phyloP scores from a whole-genome alignment of 2,329 filamentous ascomycete species.

The Cordyceps fumosorosea region DNA sequence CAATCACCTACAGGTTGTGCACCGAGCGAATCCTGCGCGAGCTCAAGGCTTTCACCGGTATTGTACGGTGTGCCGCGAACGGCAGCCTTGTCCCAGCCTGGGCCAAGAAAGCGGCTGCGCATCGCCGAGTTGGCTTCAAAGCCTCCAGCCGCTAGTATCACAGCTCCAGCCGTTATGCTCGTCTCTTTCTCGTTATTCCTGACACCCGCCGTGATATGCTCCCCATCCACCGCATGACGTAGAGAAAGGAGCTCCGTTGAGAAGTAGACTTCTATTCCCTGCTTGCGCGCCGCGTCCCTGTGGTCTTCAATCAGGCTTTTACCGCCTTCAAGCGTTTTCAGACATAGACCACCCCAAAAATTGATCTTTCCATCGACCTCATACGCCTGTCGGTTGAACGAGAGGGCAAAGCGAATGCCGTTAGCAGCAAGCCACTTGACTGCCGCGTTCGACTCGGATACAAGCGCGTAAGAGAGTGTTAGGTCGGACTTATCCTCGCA shows the following conservation, averaged over 20 bases:
- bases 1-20: slow-evolving; percentile 52
- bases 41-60: slow-evolving; percentile 49
- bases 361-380: slow-evolving; percentile 52
- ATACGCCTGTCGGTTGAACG: slow-evolving; percentile 61
- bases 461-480: slow-evolving; percentile 39
- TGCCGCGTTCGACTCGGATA: slow-evolving; percentile 43
- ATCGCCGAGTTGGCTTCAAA: slow-evolving; percentile 56
- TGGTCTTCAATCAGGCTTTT: slow-evolving; percentile 51
- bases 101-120: slow-evolving; percentile 46
- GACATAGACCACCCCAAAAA: slow-evolving; percentile 61
- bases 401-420: slow-evolving; percentile 52
- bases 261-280: slow-evolving; percentile 39
- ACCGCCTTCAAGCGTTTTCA: slow-evolving; percentile 53
- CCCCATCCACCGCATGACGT: slow-evolving; percentile 21
- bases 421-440: slow-evolving; percentile 50
- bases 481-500: slow-evolving; percentile 47
- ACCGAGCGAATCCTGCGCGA: slow-evolving; percentile 42
- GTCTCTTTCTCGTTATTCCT: slow-evolving; percentile 22
- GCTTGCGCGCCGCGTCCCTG: slow-evolving; percentile 32
- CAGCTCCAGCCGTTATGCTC: slow-evolving; percentile 29
- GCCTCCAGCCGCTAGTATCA: slow-evolving; percentile 54
- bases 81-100: slow-evolving; percentile 54
- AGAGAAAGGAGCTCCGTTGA: slow-evolving; percentile 39
- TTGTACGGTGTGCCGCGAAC: slow-evolving; percentile 61
- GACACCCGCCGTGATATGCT: slow-evolving; percentile 27